Conservation (phyloP, 306 rosid genomes). For the Lotus japonicus region DNA sequence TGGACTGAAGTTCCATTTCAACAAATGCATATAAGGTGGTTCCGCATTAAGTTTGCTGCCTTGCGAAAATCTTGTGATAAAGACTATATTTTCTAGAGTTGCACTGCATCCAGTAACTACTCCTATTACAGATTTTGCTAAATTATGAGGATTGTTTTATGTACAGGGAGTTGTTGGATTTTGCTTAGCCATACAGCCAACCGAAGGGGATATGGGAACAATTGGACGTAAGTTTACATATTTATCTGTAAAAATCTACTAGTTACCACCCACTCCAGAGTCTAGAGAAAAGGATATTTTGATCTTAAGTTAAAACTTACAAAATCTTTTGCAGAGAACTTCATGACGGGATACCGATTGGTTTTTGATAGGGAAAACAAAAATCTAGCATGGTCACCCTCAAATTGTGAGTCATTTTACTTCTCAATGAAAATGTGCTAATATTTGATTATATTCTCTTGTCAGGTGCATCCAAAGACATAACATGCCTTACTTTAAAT, state of each 20-base stretch:
- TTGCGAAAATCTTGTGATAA: not conserved
- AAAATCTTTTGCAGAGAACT: constrained; percentile 63
- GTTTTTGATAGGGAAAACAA: constrained; percentile 78
- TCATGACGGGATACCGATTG: constrained; percentile 75
- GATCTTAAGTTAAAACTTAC: not conserved
- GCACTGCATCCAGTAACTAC: not conserved
- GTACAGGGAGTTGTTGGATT: constrained; percentile 70
- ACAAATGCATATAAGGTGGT: not conserved
- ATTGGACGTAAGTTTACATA: constrained; percentile 74
- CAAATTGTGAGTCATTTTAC: constrained; percentile 62
- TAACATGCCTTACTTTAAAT: not conserved
- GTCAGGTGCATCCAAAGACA: not conserved
- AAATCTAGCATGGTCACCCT: constrained; percentile 80
- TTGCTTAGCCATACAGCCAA: constrained; percentile 78
- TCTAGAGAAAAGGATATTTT: not conserved
- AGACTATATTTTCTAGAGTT: not conserved
- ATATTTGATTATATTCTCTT: not conserved
- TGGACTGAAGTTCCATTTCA: not conserved
- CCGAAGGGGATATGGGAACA: constrained; percentile 66
- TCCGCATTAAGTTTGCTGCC: not conserved
- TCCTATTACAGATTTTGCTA: not conserved
- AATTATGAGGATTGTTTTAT: constrained; percentile 13
- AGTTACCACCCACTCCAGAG: not conserved
- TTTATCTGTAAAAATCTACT: not conserved
- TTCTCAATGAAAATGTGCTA: not conserved